These are phyloP conservation scores for Buddleja alternifolia DNA, from an alignment of 257 asterid genomes.

Conservation along the genomic window DNA sequence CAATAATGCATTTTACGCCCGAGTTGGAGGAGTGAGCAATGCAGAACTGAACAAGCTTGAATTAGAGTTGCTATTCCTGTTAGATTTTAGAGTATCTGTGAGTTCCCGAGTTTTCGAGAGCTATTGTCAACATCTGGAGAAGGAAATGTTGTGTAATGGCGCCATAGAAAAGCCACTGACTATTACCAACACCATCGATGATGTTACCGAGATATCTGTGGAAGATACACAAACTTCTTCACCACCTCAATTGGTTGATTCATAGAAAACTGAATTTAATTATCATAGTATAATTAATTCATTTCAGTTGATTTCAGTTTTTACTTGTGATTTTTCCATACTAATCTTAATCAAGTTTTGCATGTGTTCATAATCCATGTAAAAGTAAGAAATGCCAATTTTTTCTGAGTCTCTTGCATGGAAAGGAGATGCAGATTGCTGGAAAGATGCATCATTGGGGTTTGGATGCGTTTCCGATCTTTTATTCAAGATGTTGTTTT, in stretches of 20 bases:
- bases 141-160: conserved; percentile 56
- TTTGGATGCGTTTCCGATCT: no score
- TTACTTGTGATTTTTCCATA: no score
- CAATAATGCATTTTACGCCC: conserved; percentile 79
- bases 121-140: conserved; percentile 89
- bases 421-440: no score
- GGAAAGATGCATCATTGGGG: no score
- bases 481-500: no score
- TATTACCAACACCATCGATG: conserved; percentile 40
- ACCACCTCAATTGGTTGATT: conserved; percentile 33
- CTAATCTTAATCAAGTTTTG: no score
- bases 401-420: no score
- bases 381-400: no score
- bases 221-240: conserved; percentile 56
- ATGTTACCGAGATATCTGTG: conserved; percentile 59
- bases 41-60: conserved; percentile 72
- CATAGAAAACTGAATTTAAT: not conserved
- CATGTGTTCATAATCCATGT: no score
- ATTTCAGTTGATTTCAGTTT: no score
- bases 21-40: conserved; percentile 88
- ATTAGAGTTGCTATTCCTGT: conserved; percentile 68
- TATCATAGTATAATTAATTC: not conserved
- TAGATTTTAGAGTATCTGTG: conserved; percentile 68
- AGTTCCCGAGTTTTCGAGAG: conserved; percentile 70
- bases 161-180: conserved; percentile 35